Evolutionary conservation across 2,329 filamentous ascomycete species (phyloP), one percentile per base, ranked within the genome.

Genomic region (Diaporthe capsici): DNA sequence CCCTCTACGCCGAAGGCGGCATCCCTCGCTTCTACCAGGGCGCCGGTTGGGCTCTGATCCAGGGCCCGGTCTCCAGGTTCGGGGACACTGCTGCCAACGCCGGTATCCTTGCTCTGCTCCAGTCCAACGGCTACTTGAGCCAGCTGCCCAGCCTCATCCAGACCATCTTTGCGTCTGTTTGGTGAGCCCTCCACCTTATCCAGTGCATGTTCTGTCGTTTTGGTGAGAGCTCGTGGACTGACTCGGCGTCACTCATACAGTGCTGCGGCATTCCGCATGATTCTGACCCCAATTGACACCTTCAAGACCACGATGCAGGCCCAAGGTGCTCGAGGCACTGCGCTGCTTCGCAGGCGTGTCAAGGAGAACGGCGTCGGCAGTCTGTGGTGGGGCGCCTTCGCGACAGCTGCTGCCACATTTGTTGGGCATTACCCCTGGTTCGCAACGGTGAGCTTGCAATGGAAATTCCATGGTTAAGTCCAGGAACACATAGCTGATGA

Each of bases 341-440:
- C 82, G 0, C 77, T 88, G 3, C 82, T 88, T 9, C 84, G 86
- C 15, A 84, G 84, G 58, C 84, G 87, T 2, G 82, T 88, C 78
- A 87, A 85, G 79, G 82, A 81, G 0, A 80, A 88, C 28, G 87
- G 87, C 0, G 39, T 88, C 3, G 85, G 85, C 2, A 88, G 86
- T 72, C 79, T 88, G 13, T 88, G 87, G 86, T 88, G 87, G 87
- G 87, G 87, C 15, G 87, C 87, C 0, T 81, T 88, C 63, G 87
- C 87, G 5, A 88, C 87, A 0, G 87, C 87, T 0, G 86, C 85
- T 1, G 87, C 87, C 0, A 88, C 87, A 0, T 88, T 88, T 75
- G 87, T 86, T 1, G 87, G 87, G 3, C 84, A 88, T 68, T 88
- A 88, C 55, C 87, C 87, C 4, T 88, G 87, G 87, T 88, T 88